Conservation (phyloP, 148 eudicot species). For the Polygonum aviculare region DNA sequence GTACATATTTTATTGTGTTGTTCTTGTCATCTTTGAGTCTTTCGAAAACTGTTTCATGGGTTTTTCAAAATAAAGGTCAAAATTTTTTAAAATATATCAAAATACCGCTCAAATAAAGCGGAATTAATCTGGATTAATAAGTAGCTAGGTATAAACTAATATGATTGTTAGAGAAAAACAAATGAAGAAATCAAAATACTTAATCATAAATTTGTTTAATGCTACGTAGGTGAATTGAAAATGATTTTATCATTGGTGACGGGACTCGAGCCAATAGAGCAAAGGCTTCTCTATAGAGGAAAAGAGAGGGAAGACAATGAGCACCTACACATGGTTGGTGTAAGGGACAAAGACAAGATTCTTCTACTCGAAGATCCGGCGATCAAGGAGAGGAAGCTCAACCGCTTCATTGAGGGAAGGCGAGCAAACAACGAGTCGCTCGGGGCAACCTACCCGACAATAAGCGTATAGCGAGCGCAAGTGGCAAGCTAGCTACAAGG, state of each 20-base stretch:
- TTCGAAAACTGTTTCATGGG: no score
- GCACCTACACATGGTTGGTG: slow-evolving; percentile 64
- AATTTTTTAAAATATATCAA: no score
- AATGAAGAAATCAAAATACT: background rate
- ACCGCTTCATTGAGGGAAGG: slow-evolving; percentile 11
- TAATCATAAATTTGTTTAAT: background rate
- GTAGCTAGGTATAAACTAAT: no score
- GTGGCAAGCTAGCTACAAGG: background rate
- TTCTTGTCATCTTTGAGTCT: no score
- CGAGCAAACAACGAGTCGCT: background rate
- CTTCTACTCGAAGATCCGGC: slow-evolving; percentile 62
- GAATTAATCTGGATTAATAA: no score
- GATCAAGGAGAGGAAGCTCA: slow-evolving; percentile 50
- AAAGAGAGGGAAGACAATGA: slow-evolving; percentile 65
- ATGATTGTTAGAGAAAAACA: background rate
- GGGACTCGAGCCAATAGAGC: slow-evolving; percentile 48
- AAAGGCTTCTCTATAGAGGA: slow-evolving; percentile 57
- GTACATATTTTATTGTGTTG: no score
- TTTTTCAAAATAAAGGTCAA: no score
- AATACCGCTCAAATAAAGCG: no score
- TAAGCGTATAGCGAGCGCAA: background rate
- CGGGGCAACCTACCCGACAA: background rate
- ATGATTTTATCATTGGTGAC: slow-evolving; percentile 36
- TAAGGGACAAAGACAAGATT: slow-evolving; percentile 57
- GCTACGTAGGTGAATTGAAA: slow-evolving; percentile 45